These are phyloP conservation scores for Penicillium hesseltinei DNA, from an alignment of 2,329 filamentous ascomycete genomes.

Conservation along the genomic window DNA sequence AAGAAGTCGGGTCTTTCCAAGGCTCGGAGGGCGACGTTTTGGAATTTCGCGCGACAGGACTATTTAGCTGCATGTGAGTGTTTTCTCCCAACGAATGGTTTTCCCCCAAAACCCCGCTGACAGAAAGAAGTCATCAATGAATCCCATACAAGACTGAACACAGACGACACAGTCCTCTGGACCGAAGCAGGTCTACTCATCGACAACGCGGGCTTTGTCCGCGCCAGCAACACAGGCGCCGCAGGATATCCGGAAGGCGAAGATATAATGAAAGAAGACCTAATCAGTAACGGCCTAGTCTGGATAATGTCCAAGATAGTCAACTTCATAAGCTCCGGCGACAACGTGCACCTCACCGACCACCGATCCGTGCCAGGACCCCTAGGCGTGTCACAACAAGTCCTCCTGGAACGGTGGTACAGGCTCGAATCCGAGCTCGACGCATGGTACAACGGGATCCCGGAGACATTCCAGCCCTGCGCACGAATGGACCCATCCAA, in stretches of 20 bases:
- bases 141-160: slow-evolving; percentile 59
- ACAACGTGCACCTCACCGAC: slow-evolving; percentile 44
- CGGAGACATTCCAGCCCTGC: slow-evolving; percentile 59
- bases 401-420: slow-evolving; percentile 51
- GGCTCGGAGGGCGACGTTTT: slow-evolving; percentile 60
- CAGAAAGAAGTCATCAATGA: slow-evolving; percentile 53
- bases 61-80: slow-evolving; percentile 60
- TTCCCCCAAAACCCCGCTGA: background rate
- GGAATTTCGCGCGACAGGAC: slow-evolving; percentile 66
- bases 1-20: slow-evolving; percentile 49
- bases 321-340: slow-evolving; percentile 61
- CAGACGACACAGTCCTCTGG: slow-evolving; percentile 63
- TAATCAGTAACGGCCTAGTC: slow-evolving; percentile 62
- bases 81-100: background rate
- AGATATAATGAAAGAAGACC: slow-evolving; percentile 58
- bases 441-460: slow-evolving; percentile 59
- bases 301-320: slow-evolving; percentile 67
- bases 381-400: slow-evolving; percentile 38
- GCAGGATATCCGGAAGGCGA: slow-evolving; percentile 37
- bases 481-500: slow-evolving; percentile 47
- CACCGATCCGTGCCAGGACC: slow-evolving; percentile 27
- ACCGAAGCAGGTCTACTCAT: slow-evolving; percentile 61
- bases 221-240: slow-evolving; percentile 39
- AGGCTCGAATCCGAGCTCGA: slow-evolving; percentile 57
- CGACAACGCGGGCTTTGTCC: slow-evolving; percentile 53